Base-by-base conservation (phyloP, 495 filamentous ascomycete genomes). In the Penicillium chermesinum region DNA sequence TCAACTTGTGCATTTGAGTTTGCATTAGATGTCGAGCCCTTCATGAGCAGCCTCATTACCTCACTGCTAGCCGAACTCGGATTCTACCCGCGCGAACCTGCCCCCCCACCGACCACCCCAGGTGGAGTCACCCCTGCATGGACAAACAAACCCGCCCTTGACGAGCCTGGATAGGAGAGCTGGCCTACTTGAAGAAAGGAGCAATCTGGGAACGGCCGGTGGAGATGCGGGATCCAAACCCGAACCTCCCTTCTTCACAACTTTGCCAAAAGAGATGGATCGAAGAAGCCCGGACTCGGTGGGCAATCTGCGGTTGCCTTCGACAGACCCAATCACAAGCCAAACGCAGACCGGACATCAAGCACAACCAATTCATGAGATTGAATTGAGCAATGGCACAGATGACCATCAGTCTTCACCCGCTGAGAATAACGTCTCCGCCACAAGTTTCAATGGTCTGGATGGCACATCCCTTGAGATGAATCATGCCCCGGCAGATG, bases 31-130 rank as follows among this genome's bases (percentile, higher is more conserved):
- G 57, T 57, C 25, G 21, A 44, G 50, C 54, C 54, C 56, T 69
- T 53, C 73, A 93, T 91, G 88, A 82, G 76, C 70, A 81, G 77
- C 62, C 75, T 87, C 47, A 77, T 91, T 47, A 76, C 78, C 36
- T 85, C 88, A 22, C 83, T 89, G 55, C 65, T 91, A 50, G 84
- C 88, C 59, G 86, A 87, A 53, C 82, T 86, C 42, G 85, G 88
- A 60, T 71, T 88, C 58, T 84, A 84, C 66, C 80, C 87, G 69
- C 83, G 84, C 50, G 80, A 83, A 50, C 82, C 85, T 50, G 81
- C 85, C n/a, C 61, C 87, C 40, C 25, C 50, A 49, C 35, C 52
- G 47, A 20, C 46, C 45, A 40, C 44, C 57, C 49, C 39, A 49
- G 46, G 30, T 49, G 21, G 49, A 50, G 39, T 33, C 41, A 3